Base-by-base conservation (phyloP, 169 alveolate genomes). In the Cryptosporidium sp. region DNA sequence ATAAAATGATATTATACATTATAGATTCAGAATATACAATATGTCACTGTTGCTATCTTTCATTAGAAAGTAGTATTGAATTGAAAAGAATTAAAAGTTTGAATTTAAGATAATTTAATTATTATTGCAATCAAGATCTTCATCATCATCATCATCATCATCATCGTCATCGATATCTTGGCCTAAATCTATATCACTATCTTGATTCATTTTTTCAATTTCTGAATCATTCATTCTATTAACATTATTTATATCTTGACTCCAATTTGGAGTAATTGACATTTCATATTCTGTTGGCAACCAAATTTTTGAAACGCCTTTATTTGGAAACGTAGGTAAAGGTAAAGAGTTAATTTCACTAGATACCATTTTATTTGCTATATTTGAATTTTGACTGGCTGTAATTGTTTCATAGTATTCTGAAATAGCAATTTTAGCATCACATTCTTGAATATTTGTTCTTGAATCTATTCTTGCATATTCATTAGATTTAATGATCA, bases 341-440 rank as follows among this genome's bases (percentile, higher is more conserved):
- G 89, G 89, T 12, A 80, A 23, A 14, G 89, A 80, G 35, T 80
- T 80, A 61, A 80, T 80, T 51, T 80, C 89, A 51, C 42, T 80
- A 10, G 89, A 80, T 9, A 80, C 51, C 9, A 33, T n/a, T 45
- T 31, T 80, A n/a, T 62, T 80, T 23, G 65, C 37, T 21, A 65
- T 10, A 65, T 23, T 26, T 1, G 89, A 80, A 60, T 51, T 60
- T 51, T 80, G 89, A 62, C 44, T 65, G n/a, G 60, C 68, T 37
- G 65, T 18, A 26, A 18, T 80, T 26, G 80, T 44, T 31, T 60
- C 68, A 16, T 60, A 44, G 37, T 62, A 80, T n/a, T 39, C 67
- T 29, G 75, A 62, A 48, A 80, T 45, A 10, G 89, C 89, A 21
- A 80, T 80, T 45, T 42, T 80, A 9, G 51, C 89, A 60, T 80